Conservation (phyloP, 345 rosid genomes). For the Euphorbia peplus region DNA sequence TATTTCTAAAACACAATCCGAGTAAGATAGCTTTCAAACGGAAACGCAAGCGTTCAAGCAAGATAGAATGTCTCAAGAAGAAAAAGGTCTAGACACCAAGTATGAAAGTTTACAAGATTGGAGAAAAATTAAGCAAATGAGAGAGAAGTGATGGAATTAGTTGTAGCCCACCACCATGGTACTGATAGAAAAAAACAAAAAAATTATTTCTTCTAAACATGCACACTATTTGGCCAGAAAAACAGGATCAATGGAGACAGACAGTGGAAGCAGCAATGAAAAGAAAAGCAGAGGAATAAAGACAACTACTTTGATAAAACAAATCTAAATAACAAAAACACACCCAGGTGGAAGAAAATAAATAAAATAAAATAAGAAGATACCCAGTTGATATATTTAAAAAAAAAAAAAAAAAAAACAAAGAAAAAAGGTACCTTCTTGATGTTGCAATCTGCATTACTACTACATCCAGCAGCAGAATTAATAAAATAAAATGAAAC, state of each 20-base stretch:
- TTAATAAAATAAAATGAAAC: constrained; percentile 5
- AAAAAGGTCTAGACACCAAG: no score
- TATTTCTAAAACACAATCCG: no score
- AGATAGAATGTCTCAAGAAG: no score
- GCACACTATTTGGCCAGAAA: not conserved
- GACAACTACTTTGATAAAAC: constrained; percentile 4
- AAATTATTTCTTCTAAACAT: not conserved
- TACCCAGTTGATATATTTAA: not conserved
- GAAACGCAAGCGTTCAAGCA: no score
- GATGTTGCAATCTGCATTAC: constrained; percentile 20
- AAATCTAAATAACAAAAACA: not conserved
- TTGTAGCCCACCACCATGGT: constrained; percentile 2
- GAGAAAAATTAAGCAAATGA: no score
- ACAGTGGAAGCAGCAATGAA: not conserved
- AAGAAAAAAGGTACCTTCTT: not conserved
- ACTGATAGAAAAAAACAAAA: constrained; percentile 2
- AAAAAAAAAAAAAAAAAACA: not conserved
- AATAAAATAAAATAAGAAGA: not conserved
- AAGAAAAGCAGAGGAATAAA: constrained; percentile 5
- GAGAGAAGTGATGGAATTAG: no score
- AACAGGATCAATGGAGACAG: constrained; percentile 5
- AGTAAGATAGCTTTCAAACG: no score
- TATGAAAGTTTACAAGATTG: no score
- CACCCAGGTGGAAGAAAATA: not conserved
- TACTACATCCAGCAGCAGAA: constrained; percentile 24